These are phyloP conservation scores for Insectozyma bohioensis DNA, from an alignment of 1,139 yeast species.

Conservation along the genomic window DNA sequence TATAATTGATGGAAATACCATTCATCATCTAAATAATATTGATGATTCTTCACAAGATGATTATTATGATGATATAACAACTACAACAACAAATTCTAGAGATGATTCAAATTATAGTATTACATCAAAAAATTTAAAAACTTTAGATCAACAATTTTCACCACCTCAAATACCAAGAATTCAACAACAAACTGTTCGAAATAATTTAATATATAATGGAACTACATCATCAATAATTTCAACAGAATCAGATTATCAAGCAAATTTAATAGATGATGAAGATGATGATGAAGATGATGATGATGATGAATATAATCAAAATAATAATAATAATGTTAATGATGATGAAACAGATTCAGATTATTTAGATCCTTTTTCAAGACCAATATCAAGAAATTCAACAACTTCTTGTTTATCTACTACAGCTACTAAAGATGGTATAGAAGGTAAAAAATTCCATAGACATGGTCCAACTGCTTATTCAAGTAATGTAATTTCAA, in stretches of 20 bases:
- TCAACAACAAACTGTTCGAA: too few species aligned
- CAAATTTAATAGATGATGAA: conserved; percentile 8
- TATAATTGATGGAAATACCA: conserved; percentile 1
- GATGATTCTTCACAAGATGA: conserved; percentile 3
- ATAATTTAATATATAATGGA: conserved; percentile 6
- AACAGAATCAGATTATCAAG: conserved; percentile 26
- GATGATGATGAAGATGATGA: conserved; percentile 5
- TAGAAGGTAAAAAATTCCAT: conserved; percentile 61
- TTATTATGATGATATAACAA: conserved; percentile 10
- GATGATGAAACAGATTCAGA: conserved; percentile 1
- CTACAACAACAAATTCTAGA: conserved; percentile 17
- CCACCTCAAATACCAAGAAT: not conserved
- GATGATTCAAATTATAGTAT: conserved; percentile 17
- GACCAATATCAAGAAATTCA: conserved; percentile 63
- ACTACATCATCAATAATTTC: conserved; percentile 30
- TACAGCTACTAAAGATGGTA: conserved; percentile 72
- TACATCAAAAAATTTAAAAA: conserved; percentile 22
- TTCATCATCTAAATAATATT: conserved; percentile 1
- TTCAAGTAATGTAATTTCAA: conserved; percentile 32
- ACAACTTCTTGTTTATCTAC: conserved; percentile 66
- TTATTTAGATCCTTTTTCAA: conserved; percentile 27
- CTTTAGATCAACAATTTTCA: conserved; percentile 5
- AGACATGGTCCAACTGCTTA: conserved; percentile 41
- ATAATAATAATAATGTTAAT: conserved; percentile 4
- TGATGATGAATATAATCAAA: conserved; percentile 2